phyloP scores from a whole-genome alignment of 2,329 filamentous ascomycete genomes.

The Phyllosticta citribraziliensis region DNA sequence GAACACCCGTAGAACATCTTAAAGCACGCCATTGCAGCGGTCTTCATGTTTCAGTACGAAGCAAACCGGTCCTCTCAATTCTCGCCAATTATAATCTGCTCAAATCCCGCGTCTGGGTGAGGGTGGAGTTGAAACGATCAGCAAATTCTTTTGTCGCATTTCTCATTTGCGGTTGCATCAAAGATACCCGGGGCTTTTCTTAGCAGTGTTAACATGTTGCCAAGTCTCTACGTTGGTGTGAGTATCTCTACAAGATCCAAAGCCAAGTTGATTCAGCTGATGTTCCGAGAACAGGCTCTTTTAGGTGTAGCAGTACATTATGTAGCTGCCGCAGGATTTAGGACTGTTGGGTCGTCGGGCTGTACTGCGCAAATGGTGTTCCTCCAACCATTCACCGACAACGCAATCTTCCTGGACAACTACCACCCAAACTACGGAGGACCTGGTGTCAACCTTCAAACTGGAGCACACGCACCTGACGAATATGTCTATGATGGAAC shows the following conservation, averaged over 20 bases:
- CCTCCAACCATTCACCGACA: constrained; percentile 12
- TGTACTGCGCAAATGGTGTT: constrained; percentile 12
- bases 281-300: not conserved
- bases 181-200: not conserved
- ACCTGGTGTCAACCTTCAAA: constrained; percentile 10
- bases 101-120: not conserved
- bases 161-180: not conserved
- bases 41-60: not conserved
- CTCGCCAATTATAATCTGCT: not conserved
- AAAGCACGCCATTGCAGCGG: not conserved
- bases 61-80: not conserved
- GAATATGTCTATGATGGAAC: constrained; percentile 11
- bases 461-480: constrained; percentile 8
- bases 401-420: constrained; percentile 13
- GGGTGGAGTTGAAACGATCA: not conserved
- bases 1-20: not conserved
- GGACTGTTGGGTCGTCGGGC: constrained; percentile 13
- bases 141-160: not conserved
- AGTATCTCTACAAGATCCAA: not conserved
- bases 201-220: not conserved
- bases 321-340: constrained; percentile 10
- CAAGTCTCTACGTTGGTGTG: not conserved
- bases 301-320: not conserved
- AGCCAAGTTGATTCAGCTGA: not conserved
- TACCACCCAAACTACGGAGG: constrained; percentile 13